Base-by-base conservation (phyloP, 2,329 filamentous ascomycete species). In the Claviceps digitariae region DNA sequence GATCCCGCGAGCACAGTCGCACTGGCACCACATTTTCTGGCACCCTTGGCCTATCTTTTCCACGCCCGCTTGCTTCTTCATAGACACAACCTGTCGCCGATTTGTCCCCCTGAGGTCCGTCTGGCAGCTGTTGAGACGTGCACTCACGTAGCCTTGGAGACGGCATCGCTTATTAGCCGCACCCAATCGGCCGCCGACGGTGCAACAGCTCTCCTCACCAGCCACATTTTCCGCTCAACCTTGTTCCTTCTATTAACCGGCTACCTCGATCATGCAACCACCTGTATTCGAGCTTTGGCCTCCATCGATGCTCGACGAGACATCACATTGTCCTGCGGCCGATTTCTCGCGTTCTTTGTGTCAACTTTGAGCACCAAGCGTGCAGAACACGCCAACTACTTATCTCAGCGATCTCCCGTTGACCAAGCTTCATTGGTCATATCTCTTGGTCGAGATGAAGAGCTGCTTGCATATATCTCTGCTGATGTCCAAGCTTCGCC, bases 161-260 rank as follows among this genome's bases (percentile, higher is more conserved):
- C 90, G 0, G 84, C 87, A 0, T 78, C 79, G 27, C 78, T 94
- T 20, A 75, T 97, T 13, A 79, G 81, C 10, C 82, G 91, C 50
- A 74, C 73, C 64, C 78, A 77, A 3, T 74, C 78, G 10, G 72
- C 90, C 1, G 77, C 80, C 4, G 79, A 82, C 36, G 80, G 83
- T 12, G 82, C 88, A 3, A 88, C 85, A 1, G 81, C 85, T 4
- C 79, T 91, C 59, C 74, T 94, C 9, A 86, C 88, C 54, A 82
- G 81, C 15, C 93, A 97, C 65, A 76, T 95, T 46, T 96, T 94
- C 81, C 85, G 91, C 23, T 94, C 86, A 62, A 78, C 86, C 1
- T 75, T 97, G 1, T 82, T 96, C 54, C 74, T 96, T 4, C 78
- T 91, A 23, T 80, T 94, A 51, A 79, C 81, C 1, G 83, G 83